Evolutionary conservation across 805 yeast species (phyloP), one percentile per base, ranked within the genome.

Genomic region (Candida tammaniensis): DNA sequence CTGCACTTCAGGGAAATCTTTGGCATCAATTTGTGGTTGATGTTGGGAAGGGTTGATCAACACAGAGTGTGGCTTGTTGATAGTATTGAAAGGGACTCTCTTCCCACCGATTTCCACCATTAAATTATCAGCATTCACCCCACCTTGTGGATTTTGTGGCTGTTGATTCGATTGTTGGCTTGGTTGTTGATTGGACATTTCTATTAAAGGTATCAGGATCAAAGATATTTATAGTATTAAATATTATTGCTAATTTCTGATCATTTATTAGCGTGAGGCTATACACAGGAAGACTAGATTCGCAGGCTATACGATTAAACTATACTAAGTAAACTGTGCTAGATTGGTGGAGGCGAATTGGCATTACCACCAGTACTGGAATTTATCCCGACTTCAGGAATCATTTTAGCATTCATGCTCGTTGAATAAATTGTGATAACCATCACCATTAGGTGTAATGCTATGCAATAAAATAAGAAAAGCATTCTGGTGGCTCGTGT

Each of bases 371-470:
- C 73, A 10, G 72, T 67, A 41, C 70, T 61, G 9, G 47, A 36
- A 30, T 55, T 61, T 21, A 58, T 44, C 1, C 72, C 72, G 1
- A 68, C 68, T 41, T 67, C 80, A 0, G 79, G 72, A 9, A 74
- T 67, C 54, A 68, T 45, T 19, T 57, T 54, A 5, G 68, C 55
- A 24, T 72, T 72, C 19, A 74, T 42, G 32, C 69, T 64, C 59
- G 78, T 69, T 13, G 76, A 68, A 43, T 75, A 74, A 33, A 81
- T 59, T 30, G 79, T 73, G 52, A 82, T 69, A 40, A 77, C 49
- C 78, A 86, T 73, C 20, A 88, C 82, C 21, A 87, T 57, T 10
- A 79, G 64, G 58, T 89, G 97, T 39, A 91, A 61, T 5, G 84
- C 83, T 9, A 77, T 48, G 50, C 94, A 84, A 55, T 89, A 89